Percentiles rank a stretch among this genome's conserved stretches.
phyloP scores from a whole-genome alignment of 225 moss, liverwort and hornwort genomes.

The Straminergon stramineum region DNA sequence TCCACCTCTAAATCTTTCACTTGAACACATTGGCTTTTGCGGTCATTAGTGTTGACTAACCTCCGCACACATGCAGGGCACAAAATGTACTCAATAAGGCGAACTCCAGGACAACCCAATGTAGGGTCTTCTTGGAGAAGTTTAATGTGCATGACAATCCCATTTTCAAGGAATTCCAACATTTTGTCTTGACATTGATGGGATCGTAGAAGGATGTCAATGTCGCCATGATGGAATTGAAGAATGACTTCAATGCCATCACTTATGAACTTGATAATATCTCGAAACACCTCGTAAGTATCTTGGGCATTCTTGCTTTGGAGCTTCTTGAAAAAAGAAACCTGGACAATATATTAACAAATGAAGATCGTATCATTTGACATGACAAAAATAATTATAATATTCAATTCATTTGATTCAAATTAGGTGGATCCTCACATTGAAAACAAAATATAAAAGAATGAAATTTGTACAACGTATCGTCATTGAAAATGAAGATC shows the following conservation, averaged over 20 bases:
- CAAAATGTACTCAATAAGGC: neutral
- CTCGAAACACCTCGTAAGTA: neutral
- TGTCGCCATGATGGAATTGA: neutral
- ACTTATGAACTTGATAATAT: neutral
- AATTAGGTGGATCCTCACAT: too few species aligned
- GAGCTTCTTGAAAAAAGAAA: neutral
- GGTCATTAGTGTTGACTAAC: neutral
- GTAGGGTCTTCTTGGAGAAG: neutral
- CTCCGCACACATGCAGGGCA: neutral
- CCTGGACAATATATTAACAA: neutral
- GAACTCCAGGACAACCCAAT: neutral
- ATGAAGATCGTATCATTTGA: accelerated
- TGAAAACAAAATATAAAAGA: neutral
- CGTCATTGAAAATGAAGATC: too few species aligned
- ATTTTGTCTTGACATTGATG: neutral
- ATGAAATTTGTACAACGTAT: too few species aligned
- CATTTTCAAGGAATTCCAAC: neutral
- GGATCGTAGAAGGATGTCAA: neutral
- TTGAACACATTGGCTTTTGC: neutral
- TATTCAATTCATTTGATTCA: neutral
- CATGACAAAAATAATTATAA: accelerated
- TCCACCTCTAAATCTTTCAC: neutral
- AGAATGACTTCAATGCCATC: neutral
- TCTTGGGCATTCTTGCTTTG: neutral
- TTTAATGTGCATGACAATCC: neutral